Percentiles rank a stretch among this genome's conserved stretches.
Evolutionary conservation across 768 basidiomycete genomes (phyloP).

Genomic region (Suillus variegatus): DNA sequence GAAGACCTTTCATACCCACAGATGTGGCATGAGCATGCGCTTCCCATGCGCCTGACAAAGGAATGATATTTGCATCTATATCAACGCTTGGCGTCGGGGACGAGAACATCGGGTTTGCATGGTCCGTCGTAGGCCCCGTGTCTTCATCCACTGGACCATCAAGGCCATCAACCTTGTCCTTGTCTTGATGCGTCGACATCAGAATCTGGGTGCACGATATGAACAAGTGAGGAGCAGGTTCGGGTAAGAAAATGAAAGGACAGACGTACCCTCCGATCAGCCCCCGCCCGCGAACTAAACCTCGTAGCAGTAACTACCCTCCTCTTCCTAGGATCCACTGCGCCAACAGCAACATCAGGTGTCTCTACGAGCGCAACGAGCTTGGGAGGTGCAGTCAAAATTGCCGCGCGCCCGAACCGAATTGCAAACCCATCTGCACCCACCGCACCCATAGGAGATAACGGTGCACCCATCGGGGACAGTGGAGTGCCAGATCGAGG

Average conservation of each 20-base stretch:
- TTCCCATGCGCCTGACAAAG: constrained; percentile 75
- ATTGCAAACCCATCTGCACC: constrained; percentile 41
- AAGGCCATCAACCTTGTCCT: constrained; percentile 34
- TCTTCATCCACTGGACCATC: constrained; percentile 11
- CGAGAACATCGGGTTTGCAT: constrained; percentile 14
- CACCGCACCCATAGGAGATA: constrained; percentile 27
- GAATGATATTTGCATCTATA: constrained; percentile 64
- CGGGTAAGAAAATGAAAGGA: background rate
- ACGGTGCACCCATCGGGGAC: constrained; percentile 28
- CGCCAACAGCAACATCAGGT: constrained; percentile 87
- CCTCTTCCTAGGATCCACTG: constrained; percentile 82
- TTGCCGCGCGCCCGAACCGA: constrained; percentile 68
- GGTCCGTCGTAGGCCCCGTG: constrained; percentile 10
- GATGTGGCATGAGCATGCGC: constrained; percentile 51
- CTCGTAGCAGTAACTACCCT: constrained; percentile 86
- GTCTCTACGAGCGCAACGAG: constrained; percentile 83
- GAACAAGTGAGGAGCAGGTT: background rate
- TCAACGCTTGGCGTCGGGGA: constrained; percentile 47
- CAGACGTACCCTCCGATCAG: constrained; percentile 71
- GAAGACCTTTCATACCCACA: constrained; percentile 55
- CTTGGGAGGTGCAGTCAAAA: constrained; percentile 82
- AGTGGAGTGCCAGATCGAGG: constrained; percentile 36
- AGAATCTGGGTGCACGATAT: constrained; percentile 54
- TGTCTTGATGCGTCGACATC: constrained; percentile 79
- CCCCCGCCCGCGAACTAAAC: constrained; percentile 82